phyloP scores from a whole-genome alignment of 1,284 basidiomycete genomes.

The Boletus albobrunnescens region DNA sequence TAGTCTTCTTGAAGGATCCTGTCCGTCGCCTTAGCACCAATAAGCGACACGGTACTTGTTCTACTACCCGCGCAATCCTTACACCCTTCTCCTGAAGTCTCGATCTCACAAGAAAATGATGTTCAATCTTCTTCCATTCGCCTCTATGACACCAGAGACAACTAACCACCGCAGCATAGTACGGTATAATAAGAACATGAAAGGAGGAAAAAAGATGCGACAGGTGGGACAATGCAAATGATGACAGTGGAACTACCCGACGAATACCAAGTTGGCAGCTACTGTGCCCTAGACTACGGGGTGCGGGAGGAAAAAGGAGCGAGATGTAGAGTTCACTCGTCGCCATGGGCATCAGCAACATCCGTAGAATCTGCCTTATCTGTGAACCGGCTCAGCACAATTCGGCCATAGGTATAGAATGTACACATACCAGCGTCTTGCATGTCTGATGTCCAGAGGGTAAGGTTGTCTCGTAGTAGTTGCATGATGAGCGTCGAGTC shows the following conservation, averaged over 20 bases:
- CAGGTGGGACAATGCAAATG: conserved; percentile 35
- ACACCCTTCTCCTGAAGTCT: too few relatives aligned
- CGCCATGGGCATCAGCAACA: conserved; percentile 53
- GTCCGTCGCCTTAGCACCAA: too few relatives aligned
- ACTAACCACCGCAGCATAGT: conserved; percentile 30
- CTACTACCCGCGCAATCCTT: too few relatives aligned
- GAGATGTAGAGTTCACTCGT: conserved; percentile 43
- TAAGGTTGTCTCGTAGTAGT: conserved; percentile 96
- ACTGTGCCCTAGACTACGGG: conserved; percentile 9
- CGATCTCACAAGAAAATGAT: background rate
- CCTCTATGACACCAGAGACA: conserved; percentile 32
- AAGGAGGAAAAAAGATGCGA: conserved; percentile 30
- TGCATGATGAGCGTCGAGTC: conserved; percentile 99
- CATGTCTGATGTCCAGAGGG: conserved; percentile 98
- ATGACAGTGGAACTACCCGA: conserved; percentile 21
- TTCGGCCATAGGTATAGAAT: background rate
- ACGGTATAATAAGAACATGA: conserved; percentile 37
- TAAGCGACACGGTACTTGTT: too few relatives aligned
- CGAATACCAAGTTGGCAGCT: conserved; percentile 9
- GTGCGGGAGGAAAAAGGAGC: conserved; percentile 1
- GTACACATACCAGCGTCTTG: conserved; percentile 69
- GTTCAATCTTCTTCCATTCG: conserved; percentile 32
- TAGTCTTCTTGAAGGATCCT: too few relatives aligned
- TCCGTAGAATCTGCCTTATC: conserved; percentile 72
- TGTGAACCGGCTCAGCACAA: conserved; percentile 27